Conservation (phyloP, 208 protist genomes). For the Herpetomonas samuelpessoai region DNA sequence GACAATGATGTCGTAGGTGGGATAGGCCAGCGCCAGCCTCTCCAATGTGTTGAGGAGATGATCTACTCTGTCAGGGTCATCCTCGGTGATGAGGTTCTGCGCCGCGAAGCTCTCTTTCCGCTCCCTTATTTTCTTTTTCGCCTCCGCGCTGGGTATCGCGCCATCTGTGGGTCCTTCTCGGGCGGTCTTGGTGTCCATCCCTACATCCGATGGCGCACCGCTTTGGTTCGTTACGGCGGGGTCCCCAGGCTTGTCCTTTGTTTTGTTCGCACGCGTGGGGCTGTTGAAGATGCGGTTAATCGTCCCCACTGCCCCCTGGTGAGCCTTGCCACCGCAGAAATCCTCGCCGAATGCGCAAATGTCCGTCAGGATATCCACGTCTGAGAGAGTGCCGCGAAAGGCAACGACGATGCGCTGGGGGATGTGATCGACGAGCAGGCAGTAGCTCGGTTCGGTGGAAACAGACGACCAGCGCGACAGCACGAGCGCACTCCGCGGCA, state of each 20-base stretch:
- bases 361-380: constrained; percentile 61
- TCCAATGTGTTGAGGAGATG: constrained; percentile 37
- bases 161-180: too few relatives aligned
- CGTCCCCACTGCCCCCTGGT: constrained; percentile 40
- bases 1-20: constrained; percentile 54
- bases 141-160: neutral
- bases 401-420: constrained; percentile 43
- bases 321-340: constrained; percentile 53
- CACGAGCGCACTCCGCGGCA: constrained; percentile 36
- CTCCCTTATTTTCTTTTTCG: too few relatives aligned
- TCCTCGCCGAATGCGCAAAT: constrained; percentile 37
- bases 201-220: neutral
- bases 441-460: constrained; percentile 51
- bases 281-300: constrained; percentile 38
- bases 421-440: constrained; percentile 43
- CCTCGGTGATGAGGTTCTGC: neutral
- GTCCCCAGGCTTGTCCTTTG: too few relatives aligned
- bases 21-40: constrained; percentile 24
- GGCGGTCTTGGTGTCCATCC: neutral
- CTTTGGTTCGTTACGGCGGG: neutral
- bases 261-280: neutral
- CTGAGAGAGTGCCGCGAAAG: constrained; percentile 61
- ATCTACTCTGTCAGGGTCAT: constrained; percentile 15
- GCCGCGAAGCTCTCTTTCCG: neutral
- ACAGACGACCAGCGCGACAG: constrained; percentile 42